Base-by-base conservation (phyloP, 805 yeast species). In the Candida nanaspora region DNA sequence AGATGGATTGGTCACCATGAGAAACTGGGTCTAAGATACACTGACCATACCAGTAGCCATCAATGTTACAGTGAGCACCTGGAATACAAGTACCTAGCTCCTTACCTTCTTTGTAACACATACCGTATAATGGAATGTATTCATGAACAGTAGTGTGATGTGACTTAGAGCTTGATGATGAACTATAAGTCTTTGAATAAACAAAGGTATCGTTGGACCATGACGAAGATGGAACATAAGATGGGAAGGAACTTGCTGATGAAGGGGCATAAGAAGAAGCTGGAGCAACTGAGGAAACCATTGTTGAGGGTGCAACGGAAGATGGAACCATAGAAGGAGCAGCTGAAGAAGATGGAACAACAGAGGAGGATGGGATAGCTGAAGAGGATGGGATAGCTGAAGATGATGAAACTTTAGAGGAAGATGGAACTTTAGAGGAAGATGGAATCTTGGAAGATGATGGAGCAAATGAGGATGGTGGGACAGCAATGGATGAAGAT, bases 41-140 rank as follows among this genome's bases (percentile, higher is more conserved):
- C 26, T 39, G 43, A 18, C 45, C 45, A 14, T 23, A 39, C 45
- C 45, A 42, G 31, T 36, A 39, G 13, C 29, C 33, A 25, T 42
- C 29, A 20, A 18, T 9, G 6, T 33, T 19, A 37, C 45, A 42
- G 20, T 20, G 26, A 26, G 45, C 45, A 33, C 45, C 45, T 4
- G 38, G 39, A 18, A 39, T 41, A 42, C 45, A 42, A 18, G 25
- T 26, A n/a, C 43, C 43, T 14, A 40, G 30, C 3, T 29, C 20
- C 22, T 39, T 29, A 30, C 45, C 45, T 30, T 39, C 34, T 33
- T 28, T 36, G 30, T 40, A 40, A 40, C 45, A 42, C 18, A 33
- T 13, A 16, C 45, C 45, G 22, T 25, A 42, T 9, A 42, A 23
- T 15, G 45, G 40, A 39, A 42, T 41, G 13, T 28, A 31, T 19